phyloP scores from a whole-genome alignment of 192 early-diverging fungal genomes.

The Coemansia umbellata region DNA sequence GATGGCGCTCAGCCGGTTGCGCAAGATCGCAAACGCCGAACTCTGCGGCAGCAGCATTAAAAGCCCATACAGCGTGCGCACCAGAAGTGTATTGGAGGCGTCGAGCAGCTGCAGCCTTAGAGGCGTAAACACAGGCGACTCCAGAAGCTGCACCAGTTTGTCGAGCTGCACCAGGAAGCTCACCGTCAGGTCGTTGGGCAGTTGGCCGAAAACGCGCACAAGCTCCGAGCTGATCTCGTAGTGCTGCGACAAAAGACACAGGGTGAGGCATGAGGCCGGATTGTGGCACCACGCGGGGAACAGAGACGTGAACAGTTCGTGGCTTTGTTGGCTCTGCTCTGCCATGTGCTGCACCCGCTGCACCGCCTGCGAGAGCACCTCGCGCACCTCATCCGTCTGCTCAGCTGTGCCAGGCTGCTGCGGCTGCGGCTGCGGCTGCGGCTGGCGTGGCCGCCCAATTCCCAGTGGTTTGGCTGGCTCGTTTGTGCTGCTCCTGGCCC shows the following conservation, averaged over 20 bases:
- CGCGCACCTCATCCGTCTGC: constrained; percentile 7
- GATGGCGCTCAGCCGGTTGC: constrained; percentile 75
- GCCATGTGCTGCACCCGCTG: constrained; percentile 22
- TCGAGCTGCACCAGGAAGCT: constrained; percentile 93
- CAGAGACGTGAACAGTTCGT: constrained; percentile 76
- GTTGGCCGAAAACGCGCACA: constrained; percentile 78
- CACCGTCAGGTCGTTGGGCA: constrained; percentile 83
- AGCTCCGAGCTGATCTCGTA: constrained; percentile 88
- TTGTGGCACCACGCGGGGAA: constrained; percentile 98
- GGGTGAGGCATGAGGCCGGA: constrained; percentile 87
- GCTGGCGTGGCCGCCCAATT: too few relatives aligned
- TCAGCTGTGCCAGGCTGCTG: background rate
- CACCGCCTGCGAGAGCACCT: constrained; percentile 10
- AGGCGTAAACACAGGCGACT: constrained; percentile 96
- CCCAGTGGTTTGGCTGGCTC: background rate
- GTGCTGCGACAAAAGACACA: constrained; percentile 94
- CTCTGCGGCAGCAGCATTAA: constrained; percentile 97
- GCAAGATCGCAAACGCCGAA: constrained; percentile 89
- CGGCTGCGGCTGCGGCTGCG: background rate
- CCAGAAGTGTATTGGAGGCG: constrained; percentile 83
- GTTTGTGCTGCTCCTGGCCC: too few relatives aligned
- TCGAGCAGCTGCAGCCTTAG: constrained; percentile 92
- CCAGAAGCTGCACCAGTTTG: constrained; percentile 95
- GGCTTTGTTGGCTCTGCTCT: constrained; percentile 53
- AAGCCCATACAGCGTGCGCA: constrained; percentile 92